Percentiles rank a stretch among this genome's conserved stretches.
Evolutionary conservation across 1,139 yeast species (phyloP).

Genomic region (Hanseniaspora sp.): DNA sequence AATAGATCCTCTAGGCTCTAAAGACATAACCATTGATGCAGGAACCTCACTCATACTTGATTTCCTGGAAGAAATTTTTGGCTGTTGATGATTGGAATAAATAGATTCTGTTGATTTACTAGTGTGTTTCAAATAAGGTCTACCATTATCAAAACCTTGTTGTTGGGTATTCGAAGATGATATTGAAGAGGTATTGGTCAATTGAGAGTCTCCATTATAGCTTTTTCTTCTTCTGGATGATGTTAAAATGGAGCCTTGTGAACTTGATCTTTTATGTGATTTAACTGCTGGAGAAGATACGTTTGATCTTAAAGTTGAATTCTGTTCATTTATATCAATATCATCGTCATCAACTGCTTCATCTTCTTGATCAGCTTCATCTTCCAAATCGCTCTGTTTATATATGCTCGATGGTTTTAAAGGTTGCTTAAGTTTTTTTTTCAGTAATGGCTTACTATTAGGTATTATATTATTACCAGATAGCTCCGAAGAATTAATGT

Average conservation of each 20-base stretch:
- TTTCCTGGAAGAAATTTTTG: slow-evolving; percentile 10
- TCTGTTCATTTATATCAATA: not conserved
- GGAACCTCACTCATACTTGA: slow-evolving; percentile 16
- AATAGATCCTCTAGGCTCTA: slow-evolving; percentile 12
- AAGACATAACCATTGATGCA: slow-evolving; percentile 12
- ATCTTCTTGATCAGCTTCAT: slow-evolving; percentile 9
- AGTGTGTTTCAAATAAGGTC: not conserved
- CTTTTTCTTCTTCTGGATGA: not conserved
- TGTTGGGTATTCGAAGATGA: not conserved
- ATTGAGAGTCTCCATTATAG: not conserved
- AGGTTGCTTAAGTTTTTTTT: not conserved
- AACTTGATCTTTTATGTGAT: slow-evolving; percentile 5
- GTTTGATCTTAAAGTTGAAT: not conserved
- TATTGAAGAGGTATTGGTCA: slow-evolving; percentile 1
- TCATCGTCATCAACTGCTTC: slow-evolving; percentile 9
- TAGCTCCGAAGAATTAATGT: too few species aligned
- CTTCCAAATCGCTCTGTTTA: slow-evolving; percentile 3
- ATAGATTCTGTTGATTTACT: slow-evolving; percentile 3
- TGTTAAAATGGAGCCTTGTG: slow-evolving; percentile 8
- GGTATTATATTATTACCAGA: not conserved
- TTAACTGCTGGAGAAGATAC: not conserved
- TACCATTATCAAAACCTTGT: not conserved
- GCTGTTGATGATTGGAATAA: not conserved
- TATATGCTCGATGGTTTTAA: not conserved
- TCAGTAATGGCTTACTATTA: slow-evolving; percentile 5